Evolutionary conservation across 768 basidiomycete genomes (phyloP), one percentile per base, ranked within the genome.

Genomic region (Mycena olivaceomarginata): DNA sequence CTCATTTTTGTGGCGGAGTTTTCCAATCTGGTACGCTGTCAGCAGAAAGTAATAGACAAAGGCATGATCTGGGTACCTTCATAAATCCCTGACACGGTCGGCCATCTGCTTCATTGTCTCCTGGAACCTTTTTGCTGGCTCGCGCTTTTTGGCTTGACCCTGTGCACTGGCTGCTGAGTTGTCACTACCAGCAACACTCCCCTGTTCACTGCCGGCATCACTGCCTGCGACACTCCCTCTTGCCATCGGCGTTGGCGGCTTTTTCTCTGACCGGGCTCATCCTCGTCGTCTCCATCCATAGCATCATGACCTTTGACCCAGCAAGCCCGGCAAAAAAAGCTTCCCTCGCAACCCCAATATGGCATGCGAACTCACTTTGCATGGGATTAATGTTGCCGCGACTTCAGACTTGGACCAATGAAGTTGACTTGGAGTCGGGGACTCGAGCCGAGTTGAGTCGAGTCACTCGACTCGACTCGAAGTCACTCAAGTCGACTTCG

Each of bases 241-340:
- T 18, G 22, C 65, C 43, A 16, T 62, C 60, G 8, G 37, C 40
- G 2, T 20, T 16, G 12, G 37, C 60, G 6, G 31, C 60, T 12
- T 40, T 40, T 9, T 62, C 31, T 16, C 13, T 12, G 43, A 16
- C 31, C 10, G 25, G 6, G n/a, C 10, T 10, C 16, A 15, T 53
- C 51, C 0, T 39, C 46, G 51, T 70, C 67, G 68, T 78, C 67
- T 45, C 62, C 53, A n/a, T 72, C 70, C 20, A 62, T n/a, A 41
- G 76, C 71, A 60, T 78, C 76, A 40, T 31, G 31, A 31, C 31
- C 31, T 31, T 31, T 31, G 31, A 31, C 31, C 31, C 31, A 31
- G 31, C 31, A 31, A 31, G 31, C 31, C 31, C 31, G 31, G 31
- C 31, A n/a, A 31, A 31, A 31, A 31, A 31, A 31, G 31, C 31